Evolutionary conservation across 208 protist genomes (phyloP).

Genomic region (Wallacemonas sp.): DNA sequence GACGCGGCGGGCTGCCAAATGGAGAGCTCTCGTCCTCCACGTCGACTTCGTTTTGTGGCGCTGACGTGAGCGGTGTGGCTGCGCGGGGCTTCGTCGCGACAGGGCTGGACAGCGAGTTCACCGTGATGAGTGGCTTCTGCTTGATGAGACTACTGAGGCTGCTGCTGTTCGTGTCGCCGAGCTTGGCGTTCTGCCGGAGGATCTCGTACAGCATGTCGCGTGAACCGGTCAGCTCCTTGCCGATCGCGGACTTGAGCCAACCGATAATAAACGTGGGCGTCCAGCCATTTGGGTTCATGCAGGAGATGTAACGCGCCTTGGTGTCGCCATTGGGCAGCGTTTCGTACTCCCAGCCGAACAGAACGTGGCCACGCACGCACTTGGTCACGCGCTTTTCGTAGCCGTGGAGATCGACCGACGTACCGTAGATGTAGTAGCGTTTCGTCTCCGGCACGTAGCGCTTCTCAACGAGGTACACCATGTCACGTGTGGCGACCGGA

Average conservation of each 20-base stretch:
- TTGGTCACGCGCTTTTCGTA: constrained; percentile 23
- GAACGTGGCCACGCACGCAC: constrained; percentile 43
- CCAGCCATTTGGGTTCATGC: constrained; percentile 87
- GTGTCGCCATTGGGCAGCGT: constrained; percentile 38
- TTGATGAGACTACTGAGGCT: too few relatives aligned
- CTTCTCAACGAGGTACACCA: constrained; percentile 76
- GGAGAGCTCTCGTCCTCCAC: neutral
- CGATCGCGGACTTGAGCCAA: constrained; percentile 84
- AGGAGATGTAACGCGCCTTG: constrained; percentile 69
- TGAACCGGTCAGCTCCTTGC: constrained; percentile 65
- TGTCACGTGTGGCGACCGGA: constrained; percentile 66
- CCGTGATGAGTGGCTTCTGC: too few relatives aligned
- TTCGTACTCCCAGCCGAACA: constrained; percentile 75
- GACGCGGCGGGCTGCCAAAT: too few relatives aligned
- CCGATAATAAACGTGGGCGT: constrained; percentile 83
- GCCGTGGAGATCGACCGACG: constrained; percentile 58
- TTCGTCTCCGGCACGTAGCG: constrained; percentile 67
- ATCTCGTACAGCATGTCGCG: constrained; percentile 68
- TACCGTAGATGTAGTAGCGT: constrained; percentile 80
- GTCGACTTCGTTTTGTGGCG: too few relatives aligned
- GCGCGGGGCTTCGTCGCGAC: neutral
- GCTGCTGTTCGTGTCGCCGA: too few relatives aligned
- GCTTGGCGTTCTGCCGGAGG: neutral
- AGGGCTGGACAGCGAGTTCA: neutral
- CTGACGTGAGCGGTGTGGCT: too few relatives aligned